A percentile compares a stretch with the other conserved stretches of the same genome.
Evolutionary conservation across 2,329 filamentous ascomycete genomes (phyloP).

Genomic region (Zymoseptoria tritici): DNA sequence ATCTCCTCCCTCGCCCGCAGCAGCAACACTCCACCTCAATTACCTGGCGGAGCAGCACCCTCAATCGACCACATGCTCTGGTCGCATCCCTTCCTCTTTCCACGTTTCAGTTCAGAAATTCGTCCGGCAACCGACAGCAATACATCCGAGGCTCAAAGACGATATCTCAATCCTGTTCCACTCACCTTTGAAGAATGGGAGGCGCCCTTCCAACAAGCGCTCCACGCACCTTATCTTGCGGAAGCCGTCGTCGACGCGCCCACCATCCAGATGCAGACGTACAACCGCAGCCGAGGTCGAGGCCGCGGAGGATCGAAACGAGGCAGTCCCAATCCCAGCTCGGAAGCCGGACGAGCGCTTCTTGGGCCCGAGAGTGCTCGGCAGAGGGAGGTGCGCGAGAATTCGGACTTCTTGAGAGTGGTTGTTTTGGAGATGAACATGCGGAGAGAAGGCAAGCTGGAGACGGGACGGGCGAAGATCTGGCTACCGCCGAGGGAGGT

Average conservation of each 20-base stretch:
- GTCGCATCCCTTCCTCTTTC: slow-evolving; percentile 51
- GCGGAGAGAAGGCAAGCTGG: slow-evolving; percentile 55
- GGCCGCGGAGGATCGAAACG: slow-evolving; percentile 29
- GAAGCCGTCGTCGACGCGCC: slow-evolving; percentile 37
- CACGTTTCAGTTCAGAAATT: slow-evolving; percentile 53
- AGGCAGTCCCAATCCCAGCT: slow-evolving; percentile 33
- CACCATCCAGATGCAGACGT: slow-evolving; percentile 58
- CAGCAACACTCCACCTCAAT: slow-evolving; percentile 12
- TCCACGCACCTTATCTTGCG: slow-evolving; percentile 28
- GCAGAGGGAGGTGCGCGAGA: slow-evolving; percentile 57
- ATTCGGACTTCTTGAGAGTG: slow-evolving; percentile 56
- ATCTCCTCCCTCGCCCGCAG: slow-evolving; percentile 49
- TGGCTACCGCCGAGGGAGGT: slow-evolving; percentile 53
- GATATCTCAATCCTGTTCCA: slow-evolving; percentile 53
- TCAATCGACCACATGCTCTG: slow-evolving; percentile 50
- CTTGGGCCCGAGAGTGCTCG: slow-evolving; percentile 34
- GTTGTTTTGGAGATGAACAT: slow-evolving; percentile 63
- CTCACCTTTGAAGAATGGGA: slow-evolving; percentile 32
- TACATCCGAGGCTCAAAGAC: slow-evolving; percentile 49
- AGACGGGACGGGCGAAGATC: slow-evolving; percentile 50
- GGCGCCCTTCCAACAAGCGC: slow-evolving; percentile 29
- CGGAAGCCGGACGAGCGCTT: slow-evolving; percentile 38
- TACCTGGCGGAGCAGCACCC: slow-evolving; percentile 10
- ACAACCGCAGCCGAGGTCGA: slow-evolving; percentile 30
- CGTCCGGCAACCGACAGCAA: slow-evolving; percentile 48